Percentiles rank a stretch among this genome's conserved stretches.
phyloP scores from a whole-genome alignment of 768 basidiomycete genomes.

The Phanerodontia chrysosporium region DNA sequence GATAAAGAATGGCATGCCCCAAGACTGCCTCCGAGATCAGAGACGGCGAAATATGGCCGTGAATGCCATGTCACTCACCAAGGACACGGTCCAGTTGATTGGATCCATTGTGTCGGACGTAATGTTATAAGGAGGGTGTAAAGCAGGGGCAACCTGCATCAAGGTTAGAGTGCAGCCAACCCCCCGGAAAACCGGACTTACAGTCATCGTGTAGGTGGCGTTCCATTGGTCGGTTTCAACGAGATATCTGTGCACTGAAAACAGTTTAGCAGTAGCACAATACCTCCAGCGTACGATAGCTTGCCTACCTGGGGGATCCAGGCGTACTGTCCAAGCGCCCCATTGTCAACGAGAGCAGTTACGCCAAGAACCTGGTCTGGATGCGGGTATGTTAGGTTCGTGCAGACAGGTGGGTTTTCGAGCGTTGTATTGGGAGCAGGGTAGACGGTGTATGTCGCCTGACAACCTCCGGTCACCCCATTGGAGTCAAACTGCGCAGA shows the following conservation, averaged over 20 bases:
- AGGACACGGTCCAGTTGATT: constrained; percentile 56
- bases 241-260: constrained; percentile 54
- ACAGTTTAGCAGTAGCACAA: background rate
- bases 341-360: constrained; percentile 37
- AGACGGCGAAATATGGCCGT: background rate
- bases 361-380: constrained; percentile 41
- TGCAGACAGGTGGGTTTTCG: constrained; percentile 37
- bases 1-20: constrained; percentile 53
- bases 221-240: constrained; percentile 50
- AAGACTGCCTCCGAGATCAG: constrained; percentile 35
- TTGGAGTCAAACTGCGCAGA: constrained; percentile 51
- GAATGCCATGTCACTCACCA: constrained; percentile 19
- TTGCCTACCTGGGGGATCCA: constrained; percentile 49
- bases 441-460: constrained; percentile 54
- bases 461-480: constrained; percentile 61
- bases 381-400: constrained; percentile 40
- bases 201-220: constrained; percentile 60
- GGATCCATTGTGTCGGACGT: constrained; percentile 36
- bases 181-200: constrained; percentile 21
- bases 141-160: constrained; percentile 50
- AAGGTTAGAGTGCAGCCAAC: background rate
- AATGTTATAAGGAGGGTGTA: constrained; percentile 59
- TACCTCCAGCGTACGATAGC: background rate
- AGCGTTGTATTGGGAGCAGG: constrained; percentile 31
- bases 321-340: constrained; percentile 54